Conservation (phyloP, 1,284 basidiomycete species). For the Agroathelia rolfsii region DNA sequence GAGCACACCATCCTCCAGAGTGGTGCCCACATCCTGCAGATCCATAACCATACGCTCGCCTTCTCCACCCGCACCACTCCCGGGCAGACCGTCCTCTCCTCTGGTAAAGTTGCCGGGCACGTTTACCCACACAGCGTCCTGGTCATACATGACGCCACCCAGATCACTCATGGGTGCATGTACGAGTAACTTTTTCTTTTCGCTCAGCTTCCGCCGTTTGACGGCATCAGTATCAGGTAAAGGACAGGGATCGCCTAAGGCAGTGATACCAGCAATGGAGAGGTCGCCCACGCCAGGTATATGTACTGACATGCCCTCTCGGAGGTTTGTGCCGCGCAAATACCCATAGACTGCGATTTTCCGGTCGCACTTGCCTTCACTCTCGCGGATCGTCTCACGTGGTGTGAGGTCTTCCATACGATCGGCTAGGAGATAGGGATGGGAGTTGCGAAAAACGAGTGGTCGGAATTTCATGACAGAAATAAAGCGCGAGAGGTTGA, state of each 20-base stretch:
- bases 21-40: constrained; percentile 79
- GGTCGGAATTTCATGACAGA: constrained; percentile 98
- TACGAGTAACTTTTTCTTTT: constrained; percentile 87
- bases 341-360: constrained; percentile 94
- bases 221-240: constrained; percentile 88
- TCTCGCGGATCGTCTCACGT: constrained; percentile 68
- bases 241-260: constrained; percentile 89
- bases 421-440: constrained; percentile 95
- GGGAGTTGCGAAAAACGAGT: constrained; percentile 89
- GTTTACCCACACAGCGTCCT: constrained; percentile 97
- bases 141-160: constrained; percentile 95
- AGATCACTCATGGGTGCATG: constrained; percentile 99
- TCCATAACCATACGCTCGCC: constrained; percentile 98
- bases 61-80: too few species aligned
- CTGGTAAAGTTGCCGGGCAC: constrained; percentile 90
- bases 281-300: constrained; percentile 92
- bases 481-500: constrained; percentile 94
- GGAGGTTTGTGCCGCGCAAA: constrained; percentile 84
- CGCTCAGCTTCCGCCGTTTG: constrained; percentile 86
- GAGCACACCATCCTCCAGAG: constrained; percentile 78
- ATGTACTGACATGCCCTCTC: constrained; percentile 79
- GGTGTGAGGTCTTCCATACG: constrained; percentile 93
- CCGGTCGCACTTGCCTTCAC: constrained; percentile 83
- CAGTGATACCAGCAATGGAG: constrained; percentile 63
- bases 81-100: constrained; percentile 52